Percentiles rank a stretch among this genome's conserved stretches.
Evolutionary conservation across 1,284 basidiomycete species (phyloP).

Genomic region (Sporisorium iseilematis-ciliati): DNA sequence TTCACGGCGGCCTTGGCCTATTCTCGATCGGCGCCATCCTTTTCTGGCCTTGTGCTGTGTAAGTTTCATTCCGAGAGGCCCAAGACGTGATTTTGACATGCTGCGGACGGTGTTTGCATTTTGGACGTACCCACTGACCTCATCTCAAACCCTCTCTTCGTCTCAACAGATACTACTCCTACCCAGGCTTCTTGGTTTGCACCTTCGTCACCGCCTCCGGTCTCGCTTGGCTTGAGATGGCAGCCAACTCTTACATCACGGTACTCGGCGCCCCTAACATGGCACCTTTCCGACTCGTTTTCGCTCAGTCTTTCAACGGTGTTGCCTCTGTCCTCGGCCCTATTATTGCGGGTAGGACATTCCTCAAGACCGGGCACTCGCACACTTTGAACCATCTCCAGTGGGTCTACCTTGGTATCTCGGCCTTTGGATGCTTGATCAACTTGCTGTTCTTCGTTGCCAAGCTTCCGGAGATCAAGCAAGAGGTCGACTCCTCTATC

Average conservation of each 20-base stretch:
- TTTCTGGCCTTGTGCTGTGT: conserved; percentile 45
- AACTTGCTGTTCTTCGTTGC: conserved; percentile 81
- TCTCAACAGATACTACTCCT: conserved; percentile 18
- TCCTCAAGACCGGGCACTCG: conserved; percentile 78
- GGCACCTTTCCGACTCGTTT: conserved; percentile 82
- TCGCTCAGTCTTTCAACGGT: conserved; percentile 85
- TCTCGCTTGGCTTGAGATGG: conserved; percentile 73
- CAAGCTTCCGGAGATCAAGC: conserved; percentile 79
- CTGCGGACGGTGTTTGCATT: not conserved
- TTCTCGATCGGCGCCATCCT: conserved; percentile 43
- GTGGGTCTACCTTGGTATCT: conserved; percentile 84
- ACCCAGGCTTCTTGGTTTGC: conserved; percentile 44
- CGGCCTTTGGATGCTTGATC: conserved; percentile 76
- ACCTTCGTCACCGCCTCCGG: conserved; percentile 76
- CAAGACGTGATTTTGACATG: no score
- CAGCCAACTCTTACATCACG: conserved; percentile 84
- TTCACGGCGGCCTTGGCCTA: conserved; percentile 77
- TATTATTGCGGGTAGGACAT: conserved; percentile 81
- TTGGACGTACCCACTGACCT: not conserved
- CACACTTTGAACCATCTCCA: conserved; percentile 79
- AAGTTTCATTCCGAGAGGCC: not conserved
- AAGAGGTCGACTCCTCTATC: conserved; percentile 30
- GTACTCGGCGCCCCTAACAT: conserved; percentile 76
- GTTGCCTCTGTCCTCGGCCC: conserved; percentile 83
- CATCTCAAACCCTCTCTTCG: not conserved